Evolutionary conservation across 2,329 filamentous ascomycete species (phyloP).

Genomic region (Thielaviopsis populi): DNA sequence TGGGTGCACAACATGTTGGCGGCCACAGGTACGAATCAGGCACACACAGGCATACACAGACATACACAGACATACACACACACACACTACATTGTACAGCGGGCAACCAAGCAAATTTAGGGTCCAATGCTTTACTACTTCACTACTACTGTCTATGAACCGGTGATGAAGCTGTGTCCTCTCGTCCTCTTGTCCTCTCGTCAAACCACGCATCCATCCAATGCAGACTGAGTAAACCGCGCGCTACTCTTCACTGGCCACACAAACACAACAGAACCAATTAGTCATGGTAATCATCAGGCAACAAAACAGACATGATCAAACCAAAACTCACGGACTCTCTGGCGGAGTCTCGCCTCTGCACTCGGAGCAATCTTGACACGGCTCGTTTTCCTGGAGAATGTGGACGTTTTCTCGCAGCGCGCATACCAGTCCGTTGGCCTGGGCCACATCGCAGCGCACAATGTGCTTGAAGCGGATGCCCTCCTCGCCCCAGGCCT

Average conservation of each 20-base stretch:
- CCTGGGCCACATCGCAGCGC: conserved; percentile 11
- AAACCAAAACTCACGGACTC: conserved; percentile 10
- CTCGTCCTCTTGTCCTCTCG: background rate
- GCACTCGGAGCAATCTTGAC: conserved; percentile 13
- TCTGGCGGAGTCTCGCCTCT: conserved; percentile 16
- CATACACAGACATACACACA: too few species aligned
- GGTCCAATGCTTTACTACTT: too few species aligned
- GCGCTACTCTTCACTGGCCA: background rate
- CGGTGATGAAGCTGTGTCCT: background rate
- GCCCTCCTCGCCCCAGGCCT: conserved; percentile 10
- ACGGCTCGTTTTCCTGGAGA: conserved; percentile 14
- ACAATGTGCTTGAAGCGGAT: conserved; percentile 16
- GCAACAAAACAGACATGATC: background rate
- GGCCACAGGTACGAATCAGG: too few species aligned
- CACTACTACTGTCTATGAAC: background rate
- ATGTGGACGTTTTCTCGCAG: conserved; percentile 14
- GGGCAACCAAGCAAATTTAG: too few species aligned
- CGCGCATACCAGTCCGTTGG: conserved; percentile 2
- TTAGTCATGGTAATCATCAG: background rate
- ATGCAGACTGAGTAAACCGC: too few species aligned
- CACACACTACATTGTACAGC: too few species aligned
- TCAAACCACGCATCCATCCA: background rate
- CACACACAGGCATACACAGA: too few species aligned
- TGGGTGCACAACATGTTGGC: too few species aligned
- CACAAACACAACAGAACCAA: background rate